A percentile compares a stretch with the other conserved stretches of the same genome.
Conservation (phyloP, 441 rosid genomes). For the Syzygium syzygioides region DNA sequence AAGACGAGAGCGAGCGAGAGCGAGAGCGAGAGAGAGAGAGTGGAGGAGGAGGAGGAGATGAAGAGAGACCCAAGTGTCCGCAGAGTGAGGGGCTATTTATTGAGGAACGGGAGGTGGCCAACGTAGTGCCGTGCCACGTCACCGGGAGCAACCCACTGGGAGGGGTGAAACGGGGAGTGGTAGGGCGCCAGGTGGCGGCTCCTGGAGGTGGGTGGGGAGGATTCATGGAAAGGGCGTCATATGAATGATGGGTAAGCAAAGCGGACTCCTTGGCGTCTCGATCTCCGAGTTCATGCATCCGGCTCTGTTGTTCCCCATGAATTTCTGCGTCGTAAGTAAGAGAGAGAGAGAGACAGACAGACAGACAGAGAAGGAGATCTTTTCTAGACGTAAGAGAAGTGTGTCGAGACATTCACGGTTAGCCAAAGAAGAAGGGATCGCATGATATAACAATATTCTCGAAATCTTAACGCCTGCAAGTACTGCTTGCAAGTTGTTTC, state of each 20-base stretch:
- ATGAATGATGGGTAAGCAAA: background rate
- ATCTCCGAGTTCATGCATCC: background rate
- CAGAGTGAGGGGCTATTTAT: constrained; percentile 34
- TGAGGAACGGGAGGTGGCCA: constrained; percentile 13
- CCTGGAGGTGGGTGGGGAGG: constrained; percentile 5
- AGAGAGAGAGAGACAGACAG: background rate
- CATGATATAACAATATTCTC: background rate
- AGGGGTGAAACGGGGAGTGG: constrained; percentile 33
- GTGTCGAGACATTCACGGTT: background rate
- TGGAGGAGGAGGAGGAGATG: background rate
- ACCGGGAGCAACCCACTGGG: constrained; percentile 15
- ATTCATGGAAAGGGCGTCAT: constrained; percentile 8
- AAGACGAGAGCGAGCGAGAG: background rate
- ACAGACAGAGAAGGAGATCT: background rate
- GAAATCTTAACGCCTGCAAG: background rate
- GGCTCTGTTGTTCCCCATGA: background rate
- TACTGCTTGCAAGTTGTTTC: background rate
- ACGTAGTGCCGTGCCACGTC: constrained; percentile 50
- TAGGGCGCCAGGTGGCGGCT: constrained; percentile 12
- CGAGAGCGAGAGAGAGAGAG: background rate
- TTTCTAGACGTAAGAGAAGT: background rate
- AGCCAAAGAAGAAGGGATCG: background rate
- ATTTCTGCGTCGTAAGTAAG: background rate
- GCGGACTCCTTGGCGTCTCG: background rate
- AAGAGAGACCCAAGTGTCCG: background rate